A percentile compares a stretch with the other conserved stretches of the same genome.
phyloP scores from a whole-genome alignment of 1,284 basidiomycete genomes.

The Bondarzewia mesenterica region DNA sequence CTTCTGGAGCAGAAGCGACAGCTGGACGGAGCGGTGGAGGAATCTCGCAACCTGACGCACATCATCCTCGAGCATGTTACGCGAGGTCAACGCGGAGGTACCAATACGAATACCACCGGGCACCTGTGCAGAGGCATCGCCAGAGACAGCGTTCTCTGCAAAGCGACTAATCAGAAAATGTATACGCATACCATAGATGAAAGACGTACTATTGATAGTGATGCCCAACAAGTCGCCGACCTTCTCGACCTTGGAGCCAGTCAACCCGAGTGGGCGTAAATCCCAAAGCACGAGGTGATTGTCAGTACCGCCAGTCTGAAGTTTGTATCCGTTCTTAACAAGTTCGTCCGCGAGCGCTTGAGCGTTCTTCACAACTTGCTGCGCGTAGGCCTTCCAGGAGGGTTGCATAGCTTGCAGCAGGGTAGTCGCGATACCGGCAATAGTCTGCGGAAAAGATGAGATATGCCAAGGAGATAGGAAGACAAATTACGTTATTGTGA shows the following conservation, averaged over 20 bases:
- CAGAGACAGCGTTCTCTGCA: slow-evolving; percentile 92
- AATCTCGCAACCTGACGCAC: slow-evolving; percentile 86
- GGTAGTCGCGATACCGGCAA: slow-evolving; percentile 93
- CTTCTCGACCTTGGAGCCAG: slow-evolving; percentile 98
- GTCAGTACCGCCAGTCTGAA: slow-evolving; percentile 95
- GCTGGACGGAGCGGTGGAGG: slow-evolving; percentile 88
- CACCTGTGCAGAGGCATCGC: slow-evolving; percentile 90
- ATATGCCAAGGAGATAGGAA: slow-evolving; percentile 1
- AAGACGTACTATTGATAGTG: slow-evolving; percentile 80
- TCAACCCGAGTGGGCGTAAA: slow-evolving; percentile 89
- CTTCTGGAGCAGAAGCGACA: slow-evolving; percentile 82
- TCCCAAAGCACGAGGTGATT: slow-evolving; percentile 99
- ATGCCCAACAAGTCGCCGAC: slow-evolving; percentile 96
- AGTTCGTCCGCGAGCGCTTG: slow-evolving; percentile 69
- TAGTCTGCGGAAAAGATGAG: slow-evolving; percentile 53
- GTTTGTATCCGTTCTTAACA: slow-evolving; percentile 79
- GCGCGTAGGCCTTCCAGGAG: slow-evolving; percentile 88
- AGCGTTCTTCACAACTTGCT: slow-evolving; percentile 90
- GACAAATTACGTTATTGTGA: slow-evolving; percentile 87
- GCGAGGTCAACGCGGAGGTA: slow-evolving; percentile 90
- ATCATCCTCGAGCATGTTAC: slow-evolving; percentile 87
- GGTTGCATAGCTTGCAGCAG: slow-evolving; percentile 91
- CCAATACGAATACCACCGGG: slow-evolving; percentile 98
- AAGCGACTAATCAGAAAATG: slow-evolving; percentile 2
- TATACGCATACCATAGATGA: neutral